These are phyloP conservation scores for Sistotremastrum niveocremeum DNA, from an alignment of 768 basidiomycete genomes.

Conservation along the genomic window DNA sequence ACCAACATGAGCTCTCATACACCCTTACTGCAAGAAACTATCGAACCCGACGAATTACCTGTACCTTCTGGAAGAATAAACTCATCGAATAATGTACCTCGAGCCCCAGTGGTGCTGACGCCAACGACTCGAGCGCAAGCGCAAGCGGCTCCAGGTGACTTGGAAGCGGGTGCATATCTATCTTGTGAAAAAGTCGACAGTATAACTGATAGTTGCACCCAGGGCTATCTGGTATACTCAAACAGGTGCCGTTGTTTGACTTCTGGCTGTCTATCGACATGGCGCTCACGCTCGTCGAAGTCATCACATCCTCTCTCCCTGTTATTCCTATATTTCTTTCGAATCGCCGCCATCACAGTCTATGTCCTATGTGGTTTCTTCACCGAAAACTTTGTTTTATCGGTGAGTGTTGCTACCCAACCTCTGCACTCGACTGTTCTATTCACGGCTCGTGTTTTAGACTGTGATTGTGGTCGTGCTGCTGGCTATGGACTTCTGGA, in stretches of 20 bases:
- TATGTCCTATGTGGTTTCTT: conserved; percentile 91
- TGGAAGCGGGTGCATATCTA: conserved; percentile 54
- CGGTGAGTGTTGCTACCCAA: conserved; percentile 36
- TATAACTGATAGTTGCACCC: conserved; percentile 3
- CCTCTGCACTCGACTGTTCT: neutral
- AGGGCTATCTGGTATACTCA: conserved; percentile 67
- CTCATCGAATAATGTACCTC: conserved; percentile 15
- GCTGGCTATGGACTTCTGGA: conserved; percentile 98
- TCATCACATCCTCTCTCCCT: conserved; percentile 73
- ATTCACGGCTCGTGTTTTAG: conserved; percentile 18
- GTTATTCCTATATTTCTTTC: conserved; percentile 83
- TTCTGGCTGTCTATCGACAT: neutral
- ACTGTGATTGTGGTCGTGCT: conserved; percentile 89
- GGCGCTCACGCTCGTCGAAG: conserved; percentile 20
- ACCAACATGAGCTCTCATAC: conserved; percentile 41
- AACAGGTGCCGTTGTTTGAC: conserved; percentile 37
- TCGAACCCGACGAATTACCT: conserved; percentile 70
- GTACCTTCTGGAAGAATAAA: conserved; percentile 26
- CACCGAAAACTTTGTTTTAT: conserved; percentile 84
- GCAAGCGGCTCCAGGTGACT: conserved; percentile 47
- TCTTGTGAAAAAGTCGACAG: neutral
- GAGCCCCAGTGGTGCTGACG: conserved; percentile 41
- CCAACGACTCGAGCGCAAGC: conserved; percentile 35
- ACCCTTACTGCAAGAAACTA: conserved; percentile 54
- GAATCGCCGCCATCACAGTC: conserved; percentile 74